phyloP scores from a whole-genome alignment of 371 early-diverging fungal species.

The Batrachochytrium dendrobatidis region DNA sequence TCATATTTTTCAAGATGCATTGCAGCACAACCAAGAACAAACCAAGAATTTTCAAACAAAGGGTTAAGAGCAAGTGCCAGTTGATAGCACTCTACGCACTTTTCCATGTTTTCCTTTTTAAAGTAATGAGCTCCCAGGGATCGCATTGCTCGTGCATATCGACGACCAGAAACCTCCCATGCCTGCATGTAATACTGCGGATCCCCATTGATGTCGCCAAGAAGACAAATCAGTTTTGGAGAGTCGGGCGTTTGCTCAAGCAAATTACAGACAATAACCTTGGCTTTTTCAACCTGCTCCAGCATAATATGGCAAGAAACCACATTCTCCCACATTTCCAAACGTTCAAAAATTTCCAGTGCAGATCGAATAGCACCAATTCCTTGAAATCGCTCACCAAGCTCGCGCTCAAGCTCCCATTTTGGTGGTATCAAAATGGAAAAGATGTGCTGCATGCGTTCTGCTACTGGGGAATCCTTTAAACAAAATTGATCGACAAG shows the following conservation, averaged over 20 bases:
- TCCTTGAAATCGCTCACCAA: constrained; percentile 73
- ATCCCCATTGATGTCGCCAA: constrained; percentile 80
- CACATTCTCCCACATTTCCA: constrained; percentile 91
- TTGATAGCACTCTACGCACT: constrained; percentile 32
- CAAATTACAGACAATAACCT: constrained; percentile 55
- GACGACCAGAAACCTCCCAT: constrained; percentile 76
- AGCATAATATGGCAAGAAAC: constrained; percentile 77
- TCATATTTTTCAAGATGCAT: constrained; percentile 75
- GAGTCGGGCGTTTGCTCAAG: constrained; percentile 58
- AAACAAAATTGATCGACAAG: constrained; percentile 82
- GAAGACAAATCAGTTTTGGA: constrained; percentile 77
- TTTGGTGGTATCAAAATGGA: constrained; percentile 73
- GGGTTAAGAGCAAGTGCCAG: constrained; percentile 86
- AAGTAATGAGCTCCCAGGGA: constrained; percentile 78
- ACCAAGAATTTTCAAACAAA: constrained; percentile 92
- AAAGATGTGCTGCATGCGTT: constrained; percentile 75
- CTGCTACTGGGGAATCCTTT: constrained; percentile 67
- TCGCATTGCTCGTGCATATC: constrained; percentile 89
- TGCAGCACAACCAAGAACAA: constrained; percentile 88
- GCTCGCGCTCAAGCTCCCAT: constrained; percentile 90
- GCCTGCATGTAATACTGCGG: constrained; percentile 74
- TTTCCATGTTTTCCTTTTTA: constrained; percentile 40
- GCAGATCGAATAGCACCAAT: constrained; percentile 85
- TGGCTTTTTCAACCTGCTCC: constrained; percentile 76
- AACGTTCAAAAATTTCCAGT: constrained; percentile 82